Percentiles rank a stretch among this genome's conserved stretches.
These are phyloP conservation scores for Aspergillus saccharolyticus DNA, from an alignment of 495 filamentous ascomycete species.

Conservation along the genomic window DNA sequence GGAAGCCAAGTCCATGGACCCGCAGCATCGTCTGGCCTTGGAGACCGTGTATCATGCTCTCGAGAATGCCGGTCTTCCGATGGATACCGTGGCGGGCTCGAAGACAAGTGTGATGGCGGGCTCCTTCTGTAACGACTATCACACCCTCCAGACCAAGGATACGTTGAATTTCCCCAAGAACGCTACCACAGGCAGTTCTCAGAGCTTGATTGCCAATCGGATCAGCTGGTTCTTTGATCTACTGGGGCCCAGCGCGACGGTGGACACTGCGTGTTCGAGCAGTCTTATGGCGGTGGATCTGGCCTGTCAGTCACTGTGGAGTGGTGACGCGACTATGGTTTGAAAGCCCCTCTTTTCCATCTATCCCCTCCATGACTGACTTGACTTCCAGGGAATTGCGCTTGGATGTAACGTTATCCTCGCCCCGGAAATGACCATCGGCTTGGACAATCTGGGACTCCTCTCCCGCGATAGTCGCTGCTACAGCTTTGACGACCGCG, in stretches of 20 bases:
- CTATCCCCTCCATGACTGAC: not conserved
- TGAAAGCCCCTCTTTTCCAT: not conserved
- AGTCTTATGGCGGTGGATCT: constrained; percentile 33
- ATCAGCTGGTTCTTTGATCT: constrained; percentile 44
- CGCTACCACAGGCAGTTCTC: constrained; percentile 8
- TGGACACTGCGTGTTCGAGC: constrained; percentile 42
- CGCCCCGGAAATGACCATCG: not conserved
- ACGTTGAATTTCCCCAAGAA: constrained; percentile 5
- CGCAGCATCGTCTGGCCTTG: constrained; percentile 47
- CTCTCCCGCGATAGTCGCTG: constrained; percentile 33
- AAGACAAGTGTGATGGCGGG: constrained; percentile 26
- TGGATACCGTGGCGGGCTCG: constrained; percentile 19
- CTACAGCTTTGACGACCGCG: constrained; percentile 36
- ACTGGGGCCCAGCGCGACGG: constrained; percentile 33
- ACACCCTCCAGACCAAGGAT: constrained; percentile 12
- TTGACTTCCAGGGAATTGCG: constrained; percentile 8
- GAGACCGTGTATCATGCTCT: constrained; percentile 46
- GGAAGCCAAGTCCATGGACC: constrained; percentile 49
- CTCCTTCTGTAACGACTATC: constrained; percentile 21
- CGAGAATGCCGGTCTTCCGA: constrained; percentile 35
- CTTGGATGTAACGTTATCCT: constrained; percentile 10
- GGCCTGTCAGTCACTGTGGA: constrained; percentile 34
- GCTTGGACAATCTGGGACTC: constrained; percentile 27
- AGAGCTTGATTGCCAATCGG: constrained; percentile 32
- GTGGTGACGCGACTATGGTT: constrained; percentile 22